Conservation (phyloP, 2,329 filamentous ascomycete species). For the Calycina herbarum region DNA sequence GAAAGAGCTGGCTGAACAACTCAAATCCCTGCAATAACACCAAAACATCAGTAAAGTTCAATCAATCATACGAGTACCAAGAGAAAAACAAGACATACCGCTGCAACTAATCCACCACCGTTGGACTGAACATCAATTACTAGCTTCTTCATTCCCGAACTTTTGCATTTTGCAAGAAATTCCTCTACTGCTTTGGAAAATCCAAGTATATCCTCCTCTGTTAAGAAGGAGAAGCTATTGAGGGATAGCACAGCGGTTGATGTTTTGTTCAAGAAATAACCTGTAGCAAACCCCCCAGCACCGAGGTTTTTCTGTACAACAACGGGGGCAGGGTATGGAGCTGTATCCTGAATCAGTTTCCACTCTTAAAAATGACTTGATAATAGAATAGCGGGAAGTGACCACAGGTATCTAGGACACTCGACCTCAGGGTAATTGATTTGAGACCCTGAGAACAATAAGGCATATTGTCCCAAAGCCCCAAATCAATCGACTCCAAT, state of each 20-base stretch:
- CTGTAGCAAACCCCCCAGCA: conserved; percentile 20
- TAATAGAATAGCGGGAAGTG: not conserved
- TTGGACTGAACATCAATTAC: conserved; percentile 60
- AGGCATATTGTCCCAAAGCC: too few species aligned
- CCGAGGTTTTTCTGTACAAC: conserved; percentile 6
- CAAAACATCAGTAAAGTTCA: conserved; percentile 14
- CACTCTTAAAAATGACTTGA: not conserved
- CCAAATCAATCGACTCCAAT: too few species aligned
- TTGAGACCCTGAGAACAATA: too few species aligned
- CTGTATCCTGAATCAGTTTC: conserved; percentile 16
- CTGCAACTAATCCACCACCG: conserved; percentile 57
- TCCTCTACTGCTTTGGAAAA: conserved; percentile 12
- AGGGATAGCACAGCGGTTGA: conserved; percentile 26
- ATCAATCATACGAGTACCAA: conserved; percentile 42
- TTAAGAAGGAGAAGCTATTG: conserved; percentile 20
- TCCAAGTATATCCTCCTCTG: conserved; percentile 32
- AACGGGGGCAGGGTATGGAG: not conserved
- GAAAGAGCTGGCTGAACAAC: conserved; percentile 24
- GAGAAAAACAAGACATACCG: conserved; percentile 59
- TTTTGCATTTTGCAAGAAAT: conserved; percentile 47
- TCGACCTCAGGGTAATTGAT: too few species aligned
- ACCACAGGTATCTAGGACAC: not conserved
- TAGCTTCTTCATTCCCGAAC: conserved; percentile 57
- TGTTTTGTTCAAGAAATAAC: conserved; percentile 28
- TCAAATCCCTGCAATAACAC: conserved; percentile 16